Percentiles rank a stretch among this genome's conserved stretches.
These are phyloP conservation scores for Mycoemilia scoparia DNA, from an alignment of 192 early-diverging fungal species.

Conservation along the genomic window DNA sequence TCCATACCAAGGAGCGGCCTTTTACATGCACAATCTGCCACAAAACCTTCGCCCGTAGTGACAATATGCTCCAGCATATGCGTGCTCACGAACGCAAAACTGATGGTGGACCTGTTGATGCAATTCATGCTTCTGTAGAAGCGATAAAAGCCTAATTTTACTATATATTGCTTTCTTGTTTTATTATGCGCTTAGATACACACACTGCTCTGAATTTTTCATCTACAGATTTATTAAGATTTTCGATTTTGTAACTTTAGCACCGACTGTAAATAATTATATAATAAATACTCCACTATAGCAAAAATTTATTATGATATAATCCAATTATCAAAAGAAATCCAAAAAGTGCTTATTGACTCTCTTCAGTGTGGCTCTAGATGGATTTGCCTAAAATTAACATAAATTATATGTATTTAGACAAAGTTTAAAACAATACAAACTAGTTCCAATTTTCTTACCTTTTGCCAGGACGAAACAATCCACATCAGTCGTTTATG, in stretches of 20 bases:
- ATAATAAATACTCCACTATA: too few relatives aligned
- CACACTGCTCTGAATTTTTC: too few relatives aligned
- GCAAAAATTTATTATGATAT: too few relatives aligned
- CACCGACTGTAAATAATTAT: too few relatives aligned
- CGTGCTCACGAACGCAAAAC: slow-evolving; percentile 38
- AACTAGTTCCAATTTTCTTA: slow-evolving; percentile 4
- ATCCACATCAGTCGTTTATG: slow-evolving; percentile 45
- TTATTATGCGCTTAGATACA: too few relatives aligned
- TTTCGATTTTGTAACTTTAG: too few relatives aligned
- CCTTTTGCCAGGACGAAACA: slow-evolving; percentile 37
- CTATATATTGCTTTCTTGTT: too few relatives aligned
- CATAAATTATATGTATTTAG: background rate
- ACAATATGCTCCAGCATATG: slow-evolving; percentile 69
- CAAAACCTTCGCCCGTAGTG: slow-evolving; percentile 49
- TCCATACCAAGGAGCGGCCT: slow-evolving; percentile 41
- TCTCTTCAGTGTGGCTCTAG: slow-evolving; percentile 58
- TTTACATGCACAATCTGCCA: slow-evolving; percentile 44
- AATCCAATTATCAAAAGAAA: too few relatives aligned
- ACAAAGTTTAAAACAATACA: background rate
- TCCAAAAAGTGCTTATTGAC: slow-evolving; percentile 47
- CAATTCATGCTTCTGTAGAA: too few relatives aligned
- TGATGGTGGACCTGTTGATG: too few relatives aligned
- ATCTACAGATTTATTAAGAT: too few relatives aligned
- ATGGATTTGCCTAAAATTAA: slow-evolving; percentile 37
- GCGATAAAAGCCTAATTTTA: too few relatives aligned